phyloP scores from a whole-genome alignment of 1,284 basidiomycete genomes.

The Boletus austroedulis region DNA sequence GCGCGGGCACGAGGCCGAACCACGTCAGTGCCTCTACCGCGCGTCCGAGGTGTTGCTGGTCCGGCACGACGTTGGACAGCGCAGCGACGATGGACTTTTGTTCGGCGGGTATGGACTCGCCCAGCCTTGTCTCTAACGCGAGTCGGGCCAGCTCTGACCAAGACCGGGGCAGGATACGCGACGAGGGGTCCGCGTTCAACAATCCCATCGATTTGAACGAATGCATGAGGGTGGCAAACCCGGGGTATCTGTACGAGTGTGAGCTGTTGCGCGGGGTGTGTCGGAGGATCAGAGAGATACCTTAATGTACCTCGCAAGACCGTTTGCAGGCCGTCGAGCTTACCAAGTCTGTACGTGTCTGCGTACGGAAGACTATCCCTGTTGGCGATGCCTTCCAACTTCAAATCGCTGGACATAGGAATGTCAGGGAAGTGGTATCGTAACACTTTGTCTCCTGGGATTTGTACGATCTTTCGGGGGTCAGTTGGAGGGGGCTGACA shows the following conservation, averaged over 20 bases:
- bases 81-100: slow-evolving; percentile 38
- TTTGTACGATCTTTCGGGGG: slow-evolving; percentile 43
- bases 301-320: slow-evolving; percentile 85
- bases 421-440: slow-evolving; percentile 60
- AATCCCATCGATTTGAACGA: slow-evolving; percentile 76
- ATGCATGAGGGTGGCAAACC: slow-evolving; percentile 77
- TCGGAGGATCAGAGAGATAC: slow-evolving; percentile 38
- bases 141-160: slow-evolving; percentile 49
- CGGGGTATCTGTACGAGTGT: slow-evolving; percentile 65
- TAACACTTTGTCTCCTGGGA: slow-evolving; percentile 58
- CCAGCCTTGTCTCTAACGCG: slow-evolving; percentile 35
- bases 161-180: slow-evolving; percentile 38
- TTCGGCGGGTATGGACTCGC: slow-evolving; percentile 35
- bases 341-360: slow-evolving; percentile 65
- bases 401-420: slow-evolving; percentile 64
- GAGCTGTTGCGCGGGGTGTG: neutral
- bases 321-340: slow-evolving; percentile 53
- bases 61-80: slow-evolving; percentile 40
- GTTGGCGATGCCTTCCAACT: slow-evolving; percentile 87
- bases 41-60: slow-evolving; percentile 34
- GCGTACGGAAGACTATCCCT: slow-evolving; percentile 82
- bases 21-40: slow-evolving; percentile 56
- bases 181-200: slow-evolving; percentile 44
- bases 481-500: neutral
- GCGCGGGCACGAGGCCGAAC: slow-evolving; percentile 45